Base-by-base conservation (phyloP, 192 early-diverging fungal species). In the Entomortierella parvispora region DNA sequence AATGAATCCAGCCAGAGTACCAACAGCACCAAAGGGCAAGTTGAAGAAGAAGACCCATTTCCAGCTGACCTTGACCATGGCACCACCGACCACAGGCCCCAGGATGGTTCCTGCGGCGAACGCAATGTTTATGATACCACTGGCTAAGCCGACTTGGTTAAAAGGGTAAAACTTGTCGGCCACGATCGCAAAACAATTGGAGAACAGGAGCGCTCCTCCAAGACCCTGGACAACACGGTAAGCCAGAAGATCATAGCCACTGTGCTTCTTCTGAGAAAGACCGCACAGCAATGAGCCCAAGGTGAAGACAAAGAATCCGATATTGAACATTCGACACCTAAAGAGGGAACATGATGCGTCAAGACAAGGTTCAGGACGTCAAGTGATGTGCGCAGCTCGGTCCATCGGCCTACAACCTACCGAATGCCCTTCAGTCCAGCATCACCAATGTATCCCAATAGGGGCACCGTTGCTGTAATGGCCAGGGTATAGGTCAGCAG, bases 31-130 rank as follows among this genome's bases (percentile, higher is more conserved):
- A 40, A 62, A 62, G 3, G 61, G 61, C 11, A 62, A 23, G 48
- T 62, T 62, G 47, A 62, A 62, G 61, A 62, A 62, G 46, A 62
- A 62, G 34, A 62, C 61, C 61, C 61, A 62, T 29, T 62, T 62
- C 61, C 61, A 62, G 12, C 47, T 50, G 48, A 45, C 33, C 14
- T 33, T 48, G 2, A 62, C 61, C 23, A 45, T 62, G 5, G 61
- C 61, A 23, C 61, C 61, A 20, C 61, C 61, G 47, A 62, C 47
- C n/a, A 62, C 61, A 4, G 61, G 61, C 37, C 61, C 61, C 3
- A 62, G 48, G 18, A 62, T 62, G 7, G 48, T 62, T 17, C 61
- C 61, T 18, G 61, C 48, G 14, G 48, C 61, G 47, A 62, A 62
- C 3, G 61, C 61, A 62, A 62, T 62, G 23, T 62, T 62, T 45